These are phyloP conservation scores for Ensete ventricosum DNA, from an alignment of 176 grass and related monocot species.

Conservation along the genomic window DNA sequence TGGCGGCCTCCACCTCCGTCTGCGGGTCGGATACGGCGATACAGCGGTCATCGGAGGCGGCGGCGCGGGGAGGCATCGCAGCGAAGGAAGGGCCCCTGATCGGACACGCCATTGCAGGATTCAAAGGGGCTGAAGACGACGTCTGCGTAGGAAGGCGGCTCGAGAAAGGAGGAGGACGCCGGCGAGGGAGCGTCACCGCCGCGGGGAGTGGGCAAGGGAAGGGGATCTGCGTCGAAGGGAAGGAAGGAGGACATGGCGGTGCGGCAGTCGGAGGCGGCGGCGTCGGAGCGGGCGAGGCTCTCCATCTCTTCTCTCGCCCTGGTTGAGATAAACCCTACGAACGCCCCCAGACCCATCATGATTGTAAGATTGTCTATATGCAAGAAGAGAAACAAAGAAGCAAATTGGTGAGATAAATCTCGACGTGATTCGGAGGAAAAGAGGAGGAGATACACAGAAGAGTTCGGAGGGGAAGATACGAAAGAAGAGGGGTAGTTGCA, in stretches of 20 bases:
- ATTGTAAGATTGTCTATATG: neutral
- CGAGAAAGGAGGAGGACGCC: conserved; percentile 54
- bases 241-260: neutral
- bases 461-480: neutral
- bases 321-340: neutral
- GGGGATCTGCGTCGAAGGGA: conserved; percentile 22
- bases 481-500: neutral
- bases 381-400: neutral
- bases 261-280: conserved; percentile 6
- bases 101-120: neutral
- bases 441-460: neutral
- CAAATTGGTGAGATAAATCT: neutral
- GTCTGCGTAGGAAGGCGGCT: conserved; percentile 91
- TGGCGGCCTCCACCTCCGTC: conserved; percentile 47
- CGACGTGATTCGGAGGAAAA: neutral
- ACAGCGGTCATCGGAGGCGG: conserved; percentile 38
- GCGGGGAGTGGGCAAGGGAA: conserved; percentile 33
- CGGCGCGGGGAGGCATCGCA: conserved; percentile 27
- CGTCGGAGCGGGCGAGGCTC: conserved; percentile 11
- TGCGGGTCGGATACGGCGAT: conserved; percentile 69
- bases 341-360: conserved; percentile 16
- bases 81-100: neutral
- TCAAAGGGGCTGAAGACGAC: conserved; percentile 49
- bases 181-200: conserved; percentile 24
- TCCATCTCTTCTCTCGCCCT: conserved; percentile 10